Evolutionary conservation across 2,329 filamentous ascomycete genomes (phyloP), one percentile per base, ranked within the genome.

Genomic region (Pochonia chlamydosporia): DNA sequence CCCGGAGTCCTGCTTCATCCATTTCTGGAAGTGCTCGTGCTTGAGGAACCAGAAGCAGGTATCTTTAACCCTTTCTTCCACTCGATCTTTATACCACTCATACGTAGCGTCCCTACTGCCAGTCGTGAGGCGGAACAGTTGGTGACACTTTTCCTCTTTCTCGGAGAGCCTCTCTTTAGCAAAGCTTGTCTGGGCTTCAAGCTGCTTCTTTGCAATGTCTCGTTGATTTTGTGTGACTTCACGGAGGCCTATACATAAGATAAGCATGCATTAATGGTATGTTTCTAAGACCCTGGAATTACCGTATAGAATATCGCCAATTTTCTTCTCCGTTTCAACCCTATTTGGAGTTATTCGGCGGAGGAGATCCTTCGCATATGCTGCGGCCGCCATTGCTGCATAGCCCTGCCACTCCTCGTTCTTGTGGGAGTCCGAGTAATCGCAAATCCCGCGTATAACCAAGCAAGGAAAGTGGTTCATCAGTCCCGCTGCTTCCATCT

Each of bases 11-110:
- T 55, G 40, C 3, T 48, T 39, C 16, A 59, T 25, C 66, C 65
- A 70, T 0, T n/a, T 5, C 14, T 53, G 46, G 46, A 61, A 69
- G 33, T 55, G 46, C 1, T 54, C 23, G 36, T 69, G 60, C 1
- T 53, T n/a, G 13, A 65, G 58, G 46, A 61, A 63, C 66, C 59
- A 69, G 18, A 50, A 33, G 46, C 64, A 67, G 8, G 59, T 67
- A 9, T 51, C 56, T 24, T 47, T 23, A 4, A 63, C n/a, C n/a
- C n/a, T n/a, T n/a, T n/a, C n/a, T n/a, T n/a, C n/a, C n/a, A n/a
- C n/a, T n/a, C n/a, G n/a, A 49, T 25, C 46, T 51, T 64, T 67
- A 43, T 62, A 61, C 53, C 49, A 57, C 43, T 64, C 57, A 33
- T 67, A 67, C 31, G 46, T 50, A 18, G n/a, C 24, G 13, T n/a